A percentile compares a stretch with the other conserved stretches of the same genome.
Conservation (phyloP, 225 moss, liverwort and hornwort genomes). For the Rhytidiadelphus loreus region DNA sequence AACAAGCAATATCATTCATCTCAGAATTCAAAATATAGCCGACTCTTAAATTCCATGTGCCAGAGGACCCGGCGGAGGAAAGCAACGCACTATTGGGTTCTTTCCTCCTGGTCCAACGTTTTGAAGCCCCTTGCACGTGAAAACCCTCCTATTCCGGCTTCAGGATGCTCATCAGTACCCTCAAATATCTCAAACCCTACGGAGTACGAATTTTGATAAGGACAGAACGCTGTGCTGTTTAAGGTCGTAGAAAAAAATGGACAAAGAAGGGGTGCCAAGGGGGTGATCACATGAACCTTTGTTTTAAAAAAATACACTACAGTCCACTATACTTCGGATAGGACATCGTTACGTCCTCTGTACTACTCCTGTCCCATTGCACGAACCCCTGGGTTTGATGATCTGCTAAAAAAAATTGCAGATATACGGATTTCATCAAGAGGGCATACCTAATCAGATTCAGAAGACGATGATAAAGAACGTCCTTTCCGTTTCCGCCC, state of each 20-base stretch:
- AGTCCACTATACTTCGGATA: background rate
- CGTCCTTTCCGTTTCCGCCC: constrained; percentile 34
- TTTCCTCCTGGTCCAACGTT: background rate
- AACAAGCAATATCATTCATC: background rate
- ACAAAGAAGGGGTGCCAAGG: background rate
- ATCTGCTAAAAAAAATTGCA: background rate
- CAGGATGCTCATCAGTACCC: background rate
- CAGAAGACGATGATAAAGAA: constrained; percentile 28
- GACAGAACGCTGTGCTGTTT: background rate
- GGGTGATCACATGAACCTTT: background rate
- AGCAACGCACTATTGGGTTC: background rate
- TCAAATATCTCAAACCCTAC: background rate
- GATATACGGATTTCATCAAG: background rate
- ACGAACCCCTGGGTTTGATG: background rate
- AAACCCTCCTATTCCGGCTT: background rate
- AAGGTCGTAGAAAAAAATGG: background rate
- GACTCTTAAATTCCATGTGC: background rate
- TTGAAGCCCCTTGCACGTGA: background rate
- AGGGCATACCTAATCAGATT: constrained; percentile 29
- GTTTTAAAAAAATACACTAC: background rate
- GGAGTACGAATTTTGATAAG: background rate
- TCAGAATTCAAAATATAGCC: background rate
- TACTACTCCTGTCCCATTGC: background rate
- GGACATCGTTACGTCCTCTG: background rate
- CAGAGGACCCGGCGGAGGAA: background rate